Percentiles rank a stretch among this genome's conserved stretches.
phyloP scores from a whole-genome alignment of 495 filamentous ascomycete genomes.

The Penicillium waksmanii region DNA sequence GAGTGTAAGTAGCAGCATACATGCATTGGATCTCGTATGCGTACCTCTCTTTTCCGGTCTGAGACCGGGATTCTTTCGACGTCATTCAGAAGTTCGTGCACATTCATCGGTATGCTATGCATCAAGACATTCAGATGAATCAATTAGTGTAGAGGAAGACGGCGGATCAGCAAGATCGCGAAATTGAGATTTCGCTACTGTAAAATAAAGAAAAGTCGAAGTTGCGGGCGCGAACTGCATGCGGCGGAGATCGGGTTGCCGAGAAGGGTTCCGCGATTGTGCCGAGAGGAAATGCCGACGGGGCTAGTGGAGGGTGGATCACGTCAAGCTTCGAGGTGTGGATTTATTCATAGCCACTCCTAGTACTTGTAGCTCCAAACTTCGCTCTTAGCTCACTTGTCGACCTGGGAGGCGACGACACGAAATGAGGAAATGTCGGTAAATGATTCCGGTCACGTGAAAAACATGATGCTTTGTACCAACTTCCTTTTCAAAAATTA shows the following conservation, averaged over 20 bases:
- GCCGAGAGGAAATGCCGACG: conserved; percentile 38
- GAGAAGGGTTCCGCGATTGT: conserved; percentile 25
- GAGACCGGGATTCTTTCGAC: neutral
- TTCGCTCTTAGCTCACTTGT: no score
- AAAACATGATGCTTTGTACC: no score
- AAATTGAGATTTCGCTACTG: neutral
- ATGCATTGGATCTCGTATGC: neutral
- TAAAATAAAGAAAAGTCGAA: neutral
- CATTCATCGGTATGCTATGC: neutral
- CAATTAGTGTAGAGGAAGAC: no score
- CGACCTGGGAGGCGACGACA: no score
- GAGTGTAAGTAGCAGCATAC: neutral
- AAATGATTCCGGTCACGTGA: no score
- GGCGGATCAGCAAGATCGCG: no score
- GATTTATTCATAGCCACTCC: no score
- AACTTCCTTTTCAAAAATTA: no score
- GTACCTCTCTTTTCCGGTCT: conserved; percentile 12
- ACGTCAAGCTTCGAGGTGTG: neutral
- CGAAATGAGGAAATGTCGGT: no score
- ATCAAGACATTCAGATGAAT: neutral
- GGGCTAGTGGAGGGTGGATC: neutral
- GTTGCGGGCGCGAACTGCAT: neutral
- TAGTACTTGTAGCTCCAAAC: no score
- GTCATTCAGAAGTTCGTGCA: neutral
- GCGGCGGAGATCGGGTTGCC: conserved; percentile 35